Base-by-base conservation (phyloP, 306 rosid genomes). In the Fragaria ananassa region DNA sequence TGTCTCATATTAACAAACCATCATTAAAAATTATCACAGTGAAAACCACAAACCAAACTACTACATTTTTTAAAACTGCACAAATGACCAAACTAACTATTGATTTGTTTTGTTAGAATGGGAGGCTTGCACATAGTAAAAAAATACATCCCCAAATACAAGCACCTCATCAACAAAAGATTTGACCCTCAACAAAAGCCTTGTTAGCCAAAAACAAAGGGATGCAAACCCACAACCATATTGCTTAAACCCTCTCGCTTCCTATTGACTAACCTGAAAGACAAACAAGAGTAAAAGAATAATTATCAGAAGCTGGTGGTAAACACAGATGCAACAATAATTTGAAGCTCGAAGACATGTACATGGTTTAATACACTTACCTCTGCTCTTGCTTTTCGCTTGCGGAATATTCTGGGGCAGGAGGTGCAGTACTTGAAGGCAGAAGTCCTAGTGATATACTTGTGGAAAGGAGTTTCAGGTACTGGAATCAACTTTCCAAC, bases 401-500 rank as follows among this genome's bases (percentile, higher is more conserved):
- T 15, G 6, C 29, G 35, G 46, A 21, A 79, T 58, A 46, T 17
- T 77, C 72, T 39, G 42, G 8, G 42, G 8, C 42, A 39, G 42
- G 42, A 39, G 8, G 7, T 71, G 51, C 84, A 67, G 5, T 3
- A 37, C 74, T 60, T 75, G 5, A 5, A 12, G 2, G 85, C 0
- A 4, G 81, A 79, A 71, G 29, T 41, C 75, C 74, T 80, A 14
- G 71, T 70, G 62, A 86, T 61, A 7, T 3, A 39, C 72, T 41
- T 70, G 11, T 65, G 78, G 15, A 88, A 0, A 4, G 83, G 83
- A 62, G 83, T 73, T 63, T 39, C 37, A 18, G 92, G 87, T 58
- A 92, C 97, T 5, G 89, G 99, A 66, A 95, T 82, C 73, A 86
- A 58, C 75, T 95, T 95, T 75, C 97, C 99, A 27, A 90, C 4